Base-by-base conservation (phyloP, 1,139 yeast genomes). In the Lizanozyma gosingica region DNA sequence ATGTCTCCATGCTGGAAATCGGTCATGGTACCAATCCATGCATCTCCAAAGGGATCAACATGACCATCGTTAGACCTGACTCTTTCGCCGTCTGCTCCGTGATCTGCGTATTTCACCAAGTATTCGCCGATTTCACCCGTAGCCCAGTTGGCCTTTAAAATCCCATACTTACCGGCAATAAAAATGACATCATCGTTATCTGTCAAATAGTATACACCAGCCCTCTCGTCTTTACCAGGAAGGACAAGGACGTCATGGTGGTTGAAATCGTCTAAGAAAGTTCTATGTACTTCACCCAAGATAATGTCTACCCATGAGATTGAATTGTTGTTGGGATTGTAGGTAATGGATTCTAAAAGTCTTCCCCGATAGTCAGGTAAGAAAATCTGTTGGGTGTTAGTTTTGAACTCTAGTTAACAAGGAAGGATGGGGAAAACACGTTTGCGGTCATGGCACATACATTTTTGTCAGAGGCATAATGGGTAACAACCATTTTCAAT, bases 21-120 rank as follows among this genome's bases (percentile, higher is more conserved):
- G 34, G 68, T 66, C 88, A 83, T 83, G n/a, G 83, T 67, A 2
- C 92, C 92, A 40, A 82, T 71, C 76, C 83, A 80, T 41, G 83
- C 68, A 47, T 78, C 69, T 0, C 92, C 90, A 58, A 76, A 65
- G 1, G 83, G 81, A 41, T 82, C 83, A 37, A 83, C 70, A 39
- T 76, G 73, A 0, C 90, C 92, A 53, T 83, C 94, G 50, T 83
- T 83, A 15, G 88, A 78, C 52, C 94, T 67, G 51, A 80, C 58
- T 35, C 71, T 62, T 2, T 39, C 39, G 15, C 47, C 47, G 17
- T 57, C 56, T 15, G 43, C 44, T 2, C 29, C 29, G 18, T 59
- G 55, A 6, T 55, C 60, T 3, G 81, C 76, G 51, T 72, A 82
- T 38, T 60, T 51, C 36, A 67, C 56, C 34, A 75, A 54, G 46